Evolutionary conservation across 768 basidiomycete genomes (phyloP), one percentile per base, ranked within the genome.

Genomic region (Kwoniella dendrophila): DNA sequence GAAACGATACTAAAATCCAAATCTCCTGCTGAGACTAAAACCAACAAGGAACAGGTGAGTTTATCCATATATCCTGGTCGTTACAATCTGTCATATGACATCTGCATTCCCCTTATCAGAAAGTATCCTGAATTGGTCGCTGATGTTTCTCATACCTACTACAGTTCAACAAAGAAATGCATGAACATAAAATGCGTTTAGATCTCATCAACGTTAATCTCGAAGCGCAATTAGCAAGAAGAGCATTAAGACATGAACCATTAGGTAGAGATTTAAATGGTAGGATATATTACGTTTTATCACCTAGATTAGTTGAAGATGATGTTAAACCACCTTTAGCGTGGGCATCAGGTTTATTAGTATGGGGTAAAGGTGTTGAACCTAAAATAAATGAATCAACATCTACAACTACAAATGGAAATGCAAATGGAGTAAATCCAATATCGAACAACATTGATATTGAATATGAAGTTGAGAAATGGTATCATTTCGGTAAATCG

Each of bases 401-500:
- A 33, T 51, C n/a, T n/a, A n/a, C n/a, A n/a, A n/a, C n/a, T n/a
- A n/a, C n/a, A n/a, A n/a, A n/a, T n/a, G n/a, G n/a, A n/a, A n/a
- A n/a, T n/a, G n/a, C n/a, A n/a, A n/a, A n/a, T n/a, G n/a, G n/a
- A n/a, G n/a, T n/a, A n/a, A n/a, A n/a, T n/a, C n/a, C n/a, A n/a
- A n/a, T n/a, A n/a, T n/a, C n/a, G n/a, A n/a, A n/a, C n/a, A n/a
- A n/a, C n/a, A n/a, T n/a, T 33, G 12, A 16, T n/a, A n/a, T n/a
- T n/a, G n/a, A n/a, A n/a, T n/a, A n/a, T n/a, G n/a, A n/a, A n/a
- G 40, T 61, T 2, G 64, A 73, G 44, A 44, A 67, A 27, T 73
- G 72, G 72, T 67, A 52, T 40, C 69, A 73, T 58, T 73, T 73
- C 36, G 69, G 69, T 12, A 60, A 63, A 30, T 63, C 64, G 7